phyloP scores from a whole-genome alignment of 768 basidiomycete genomes.

The Mycena albidolilacea region DNA sequence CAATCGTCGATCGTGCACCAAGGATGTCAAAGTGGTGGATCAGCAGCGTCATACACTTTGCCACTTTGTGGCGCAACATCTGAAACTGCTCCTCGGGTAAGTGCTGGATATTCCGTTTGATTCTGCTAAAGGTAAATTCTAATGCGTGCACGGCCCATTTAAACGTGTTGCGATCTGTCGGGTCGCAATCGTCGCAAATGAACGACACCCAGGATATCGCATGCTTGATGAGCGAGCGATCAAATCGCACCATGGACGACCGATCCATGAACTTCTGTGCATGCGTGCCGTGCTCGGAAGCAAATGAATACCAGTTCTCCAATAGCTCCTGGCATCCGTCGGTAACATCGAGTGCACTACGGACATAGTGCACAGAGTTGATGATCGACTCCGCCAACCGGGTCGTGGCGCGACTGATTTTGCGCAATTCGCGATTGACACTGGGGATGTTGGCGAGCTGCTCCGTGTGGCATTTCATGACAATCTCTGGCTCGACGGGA shows the following conservation, averaged over 20 bases:
- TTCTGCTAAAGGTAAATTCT: slow-evolving; percentile 92
- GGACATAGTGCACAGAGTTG: slow-evolving; percentile 91
- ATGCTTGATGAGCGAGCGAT: slow-evolving; percentile 86
- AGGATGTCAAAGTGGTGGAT: slow-evolving; percentile 98
- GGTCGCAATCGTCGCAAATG: slow-evolving; percentile 98
- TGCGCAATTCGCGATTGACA: slow-evolving; percentile 91
- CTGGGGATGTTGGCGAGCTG: slow-evolving; percentile 92
- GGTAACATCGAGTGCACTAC: slow-evolving; percentile 71
- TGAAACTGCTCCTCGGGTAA: slow-evolving; percentile 92
- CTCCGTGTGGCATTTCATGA: slow-evolving; percentile 73
- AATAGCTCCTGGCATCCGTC: slow-evolving; percentile 86
- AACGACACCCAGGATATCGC: slow-evolving; percentile 99
- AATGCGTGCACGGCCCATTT: slow-evolving; percentile 98
- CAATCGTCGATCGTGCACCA: slow-evolving; percentile 89
- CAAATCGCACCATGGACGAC: slow-evolving; percentile 78
- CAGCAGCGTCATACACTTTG: slow-evolving; percentile 96
- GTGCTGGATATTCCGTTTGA: slow-evolving; percentile 90
- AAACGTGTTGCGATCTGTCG: slow-evolving; percentile 95
- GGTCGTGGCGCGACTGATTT: slow-evolving; percentile 91
- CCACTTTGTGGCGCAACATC: slow-evolving; percentile 91
- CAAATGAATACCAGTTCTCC: slow-evolving; percentile 96
- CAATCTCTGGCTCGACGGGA: slow-evolving; percentile 57
- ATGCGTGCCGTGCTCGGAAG: slow-evolving; percentile 95
- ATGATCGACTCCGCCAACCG: slow-evolving; percentile 94
- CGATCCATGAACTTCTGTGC: slow-evolving; percentile 92